These are phyloP conservation scores for Tricholoma flavovirens DNA, from an alignment of 768 basidiomycete genomes.

Conservation along the genomic window DNA sequence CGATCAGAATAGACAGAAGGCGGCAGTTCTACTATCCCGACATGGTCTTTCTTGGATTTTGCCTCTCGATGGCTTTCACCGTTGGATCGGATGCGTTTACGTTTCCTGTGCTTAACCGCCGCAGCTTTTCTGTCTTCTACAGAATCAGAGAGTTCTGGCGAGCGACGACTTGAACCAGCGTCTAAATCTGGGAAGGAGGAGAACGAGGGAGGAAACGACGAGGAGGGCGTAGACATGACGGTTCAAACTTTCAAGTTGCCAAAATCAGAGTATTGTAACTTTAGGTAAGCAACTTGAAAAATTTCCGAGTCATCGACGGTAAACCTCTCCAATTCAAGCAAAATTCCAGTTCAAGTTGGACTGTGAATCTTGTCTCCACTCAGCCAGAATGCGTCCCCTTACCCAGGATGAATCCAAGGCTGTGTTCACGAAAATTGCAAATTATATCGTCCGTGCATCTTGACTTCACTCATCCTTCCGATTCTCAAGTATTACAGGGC, in stretches of 20 bases:
- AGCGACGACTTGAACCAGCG: slow-evolving; percentile 29
- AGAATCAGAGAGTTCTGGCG: slow-evolving; percentile 14
- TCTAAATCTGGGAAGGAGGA: slow-evolving; percentile 65
- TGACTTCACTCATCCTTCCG: background rate
- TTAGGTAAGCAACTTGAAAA: slow-evolving; percentile 2
- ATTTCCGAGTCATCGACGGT: too few species aligned
- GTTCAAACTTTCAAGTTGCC: background rate
- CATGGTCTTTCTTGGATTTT: slow-evolving; percentile 11
- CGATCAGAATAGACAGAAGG: slow-evolving; percentile 48
- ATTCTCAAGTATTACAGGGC: slow-evolving; percentile 50
- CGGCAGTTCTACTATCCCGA: background rate
- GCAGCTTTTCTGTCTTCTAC: slow-evolving; percentile 4
- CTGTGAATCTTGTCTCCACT: too few species aligned
- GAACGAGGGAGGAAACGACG: slow-evolving; percentile 62
- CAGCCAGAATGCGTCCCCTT: slow-evolving; percentile 80
- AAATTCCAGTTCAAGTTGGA: too few species aligned
- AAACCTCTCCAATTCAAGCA: too few species aligned
- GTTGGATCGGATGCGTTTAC: slow-evolving; percentile 20
- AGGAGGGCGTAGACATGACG: slow-evolving; percentile 49
- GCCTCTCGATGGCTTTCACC: slow-evolving; percentile 18
- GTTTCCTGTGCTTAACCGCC: slow-evolving; percentile 24
- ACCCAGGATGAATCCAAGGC: slow-evolving; percentile 97
- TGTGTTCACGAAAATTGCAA: slow-evolving; percentile 94
- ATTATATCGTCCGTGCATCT: slow-evolving; percentile 73
- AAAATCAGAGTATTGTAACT: too few species aligned